phyloP scores from a whole-genome alignment of 2,329 filamentous ascomycete species.

The Penicillium sp. region DNA sequence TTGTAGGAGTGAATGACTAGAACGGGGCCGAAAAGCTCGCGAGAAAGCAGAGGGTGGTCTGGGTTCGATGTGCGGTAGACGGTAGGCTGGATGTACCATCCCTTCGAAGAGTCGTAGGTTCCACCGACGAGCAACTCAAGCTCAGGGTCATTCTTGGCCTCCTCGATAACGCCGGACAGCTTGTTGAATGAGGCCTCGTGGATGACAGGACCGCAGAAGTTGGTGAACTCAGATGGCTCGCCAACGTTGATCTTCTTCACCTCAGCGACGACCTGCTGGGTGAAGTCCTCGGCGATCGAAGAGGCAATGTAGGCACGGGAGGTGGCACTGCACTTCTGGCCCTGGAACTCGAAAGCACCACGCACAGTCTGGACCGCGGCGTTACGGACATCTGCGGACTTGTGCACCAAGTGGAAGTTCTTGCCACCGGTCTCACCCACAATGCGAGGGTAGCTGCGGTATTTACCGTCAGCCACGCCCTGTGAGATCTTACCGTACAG shows the following conservation, averaged over 20 bases:
- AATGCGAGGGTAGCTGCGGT: slow-evolving; percentile 80
- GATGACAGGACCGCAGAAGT: slow-evolving; percentile 87
- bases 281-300: slow-evolving; percentile 71
- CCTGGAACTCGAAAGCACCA: slow-evolving; percentile 86
- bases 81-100: slow-evolving; percentile 81
- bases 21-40: slow-evolving; percentile 80
- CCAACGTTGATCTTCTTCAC: slow-evolving; percentile 69
- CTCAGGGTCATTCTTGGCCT: slow-evolving; percentile 70
- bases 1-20: slow-evolving; percentile 75
- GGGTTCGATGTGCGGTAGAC: slow-evolving; percentile 74
- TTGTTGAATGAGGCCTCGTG: slow-evolving; percentile 80
- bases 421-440: slow-evolving; percentile 91
- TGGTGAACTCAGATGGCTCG: slow-evolving; percentile 64
- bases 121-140: slow-evolving; percentile 73
- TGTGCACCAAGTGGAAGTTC: slow-evolving; percentile 86
- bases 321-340: slow-evolving; percentile 86
- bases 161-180: slow-evolving; percentile 71
- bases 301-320: slow-evolving; percentile 75
- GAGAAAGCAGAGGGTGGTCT: slow-evolving; percentile 68
- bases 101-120: slow-evolving; percentile 71
- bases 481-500: slow-evolving; percentile 83
- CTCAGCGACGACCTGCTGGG: slow-evolving; percentile 64
- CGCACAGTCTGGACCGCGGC: slow-evolving; percentile 79
- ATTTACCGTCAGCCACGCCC: slow-evolving; percentile 77
- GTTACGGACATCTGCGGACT: slow-evolving; percentile 72